These are phyloP conservation scores for Notholithocarpus densiflorus DNA, from an alignment of 306 rosid species.

Conservation along the genomic window DNA sequence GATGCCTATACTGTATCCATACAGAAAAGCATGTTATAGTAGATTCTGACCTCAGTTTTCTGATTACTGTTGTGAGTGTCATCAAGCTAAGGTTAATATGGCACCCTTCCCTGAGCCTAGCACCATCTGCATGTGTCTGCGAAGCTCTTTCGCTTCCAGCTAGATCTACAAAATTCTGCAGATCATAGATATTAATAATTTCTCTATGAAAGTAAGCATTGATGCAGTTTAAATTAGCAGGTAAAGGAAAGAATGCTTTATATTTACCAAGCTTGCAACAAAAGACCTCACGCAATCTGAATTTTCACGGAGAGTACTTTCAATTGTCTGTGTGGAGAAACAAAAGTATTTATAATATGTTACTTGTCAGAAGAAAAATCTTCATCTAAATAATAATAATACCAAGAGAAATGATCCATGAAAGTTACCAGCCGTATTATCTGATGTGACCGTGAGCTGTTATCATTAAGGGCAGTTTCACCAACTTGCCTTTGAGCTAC, in stretches of 20 bases:
- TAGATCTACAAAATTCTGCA: constrained; percentile 95
- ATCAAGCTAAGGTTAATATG: constrained; percentile 98
- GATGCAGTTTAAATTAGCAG: constrained; percentile 2
- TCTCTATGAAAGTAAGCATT: background rate
- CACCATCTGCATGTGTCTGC: constrained; percentile 95
- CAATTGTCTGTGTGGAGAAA: constrained; percentile 60
- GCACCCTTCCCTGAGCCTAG: constrained; percentile 98
- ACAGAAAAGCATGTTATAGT: background rate
- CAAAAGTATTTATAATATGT: constrained; percentile 4
- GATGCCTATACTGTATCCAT: background rate
- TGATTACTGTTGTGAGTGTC: constrained; percentile 99
- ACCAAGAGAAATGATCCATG: constrained; percentile 5
- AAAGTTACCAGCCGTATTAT: constrained; percentile 86
- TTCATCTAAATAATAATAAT: background rate
- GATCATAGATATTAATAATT: constrained; percentile 1
- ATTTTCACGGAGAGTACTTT: constrained; percentile 86
- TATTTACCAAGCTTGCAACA: constrained; percentile 92
- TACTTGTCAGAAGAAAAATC: constrained; percentile 1
- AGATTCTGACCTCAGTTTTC: constrained; percentile 86
- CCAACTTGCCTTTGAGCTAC: constrained; percentile 99
- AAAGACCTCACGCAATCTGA: constrained; percentile 84
- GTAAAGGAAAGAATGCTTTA: background rate
- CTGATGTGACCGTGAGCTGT: constrained; percentile 97
- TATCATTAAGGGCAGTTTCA: constrained; percentile 95
- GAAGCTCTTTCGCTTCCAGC: constrained; percentile 99